Evolutionary conservation across 2,329 filamentous ascomycete genomes (phyloP).

Genomic region (Fusarium domesticum): DNA sequence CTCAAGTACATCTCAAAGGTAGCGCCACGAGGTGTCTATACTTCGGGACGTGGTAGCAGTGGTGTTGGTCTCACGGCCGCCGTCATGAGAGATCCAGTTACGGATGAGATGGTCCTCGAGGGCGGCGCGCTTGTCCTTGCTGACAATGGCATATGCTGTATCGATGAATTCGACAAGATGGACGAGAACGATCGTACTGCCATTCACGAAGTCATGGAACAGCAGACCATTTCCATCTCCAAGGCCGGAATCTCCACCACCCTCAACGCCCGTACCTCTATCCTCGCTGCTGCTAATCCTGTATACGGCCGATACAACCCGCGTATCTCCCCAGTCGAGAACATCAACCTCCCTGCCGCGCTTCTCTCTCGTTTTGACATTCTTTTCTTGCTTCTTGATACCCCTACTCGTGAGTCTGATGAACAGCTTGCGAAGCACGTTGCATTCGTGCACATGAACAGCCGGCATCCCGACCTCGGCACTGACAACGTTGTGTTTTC

Average conservation of each 20-base stretch:
- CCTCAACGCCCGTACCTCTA: slow-evolving; percentile 91
- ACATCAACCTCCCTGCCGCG: slow-evolving; percentile 98
- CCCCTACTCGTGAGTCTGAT: slow-evolving; percentile 82
- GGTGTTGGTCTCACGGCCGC: slow-evolving; percentile 80
- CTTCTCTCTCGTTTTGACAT: slow-evolving; percentile 96
- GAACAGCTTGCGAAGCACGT: slow-evolving; percentile 95
- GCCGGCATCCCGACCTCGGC: slow-evolving; percentile 76
- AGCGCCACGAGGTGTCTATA: slow-evolving; percentile 86
- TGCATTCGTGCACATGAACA: slow-evolving; percentile 95
- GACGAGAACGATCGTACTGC: slow-evolving; percentile 78
- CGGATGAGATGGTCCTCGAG: slow-evolving; percentile 80
- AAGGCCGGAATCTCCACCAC: slow-evolving; percentile 71
- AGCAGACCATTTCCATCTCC: slow-evolving; percentile 82
- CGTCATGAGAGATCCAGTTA: slow-evolving; percentile 80
- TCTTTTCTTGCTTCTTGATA: slow-evolving; percentile 94
- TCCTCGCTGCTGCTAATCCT: slow-evolving; percentile 93
- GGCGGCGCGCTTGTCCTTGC: slow-evolving; percentile 76
- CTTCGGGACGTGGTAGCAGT: slow-evolving; percentile 75
- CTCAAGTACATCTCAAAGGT: slow-evolving; percentile 99
- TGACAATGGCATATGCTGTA: slow-evolving; percentile 82
- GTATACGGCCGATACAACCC: slow-evolving; percentile 98
- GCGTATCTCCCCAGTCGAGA: slow-evolving; percentile 93
- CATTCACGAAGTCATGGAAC: slow-evolving; percentile 86
- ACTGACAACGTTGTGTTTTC: slow-evolving; percentile 70
- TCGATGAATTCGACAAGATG: slow-evolving; percentile 89